Percentiles rank a stretch among this genome's conserved stretches.
Conservation (phyloP, 2,329 filamentous ascomycete genomes). For the Aspergillus versicolor region DNA sequence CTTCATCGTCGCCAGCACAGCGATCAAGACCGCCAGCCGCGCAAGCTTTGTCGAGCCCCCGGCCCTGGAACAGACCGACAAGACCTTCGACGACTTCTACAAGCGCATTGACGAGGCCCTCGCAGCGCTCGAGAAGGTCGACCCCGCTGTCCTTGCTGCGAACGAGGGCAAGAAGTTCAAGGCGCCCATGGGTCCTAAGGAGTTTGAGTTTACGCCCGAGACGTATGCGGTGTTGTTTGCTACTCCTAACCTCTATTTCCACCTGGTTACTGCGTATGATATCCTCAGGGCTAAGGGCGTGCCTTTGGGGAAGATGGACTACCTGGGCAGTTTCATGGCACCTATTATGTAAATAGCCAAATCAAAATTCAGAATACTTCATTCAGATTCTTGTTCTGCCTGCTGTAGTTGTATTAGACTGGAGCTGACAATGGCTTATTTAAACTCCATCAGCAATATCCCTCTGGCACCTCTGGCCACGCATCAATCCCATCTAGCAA, state of each 20-base stretch:
- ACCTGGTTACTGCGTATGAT: constrained; percentile 58
- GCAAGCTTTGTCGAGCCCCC: constrained; percentile 36
- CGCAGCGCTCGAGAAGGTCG: constrained; percentile 46
- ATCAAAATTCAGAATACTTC: too few relatives aligned
- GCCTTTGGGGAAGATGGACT: constrained; percentile 62
- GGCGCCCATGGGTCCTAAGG: constrained; percentile 31
- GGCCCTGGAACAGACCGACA: constrained; percentile 44
- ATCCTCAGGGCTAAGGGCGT: constrained; percentile 64
- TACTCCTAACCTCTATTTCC: constrained; percentile 65
- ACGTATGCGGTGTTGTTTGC: constrained; percentile 52
- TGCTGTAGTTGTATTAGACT: too few relatives aligned
- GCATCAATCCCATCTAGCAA: too few relatives aligned
- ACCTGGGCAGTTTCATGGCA: constrained; percentile 29
- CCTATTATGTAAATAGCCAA: background rate
- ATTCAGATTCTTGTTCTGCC: too few relatives aligned
- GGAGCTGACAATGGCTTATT: too few relatives aligned
- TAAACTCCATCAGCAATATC: too few relatives aligned
- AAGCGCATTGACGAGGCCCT: constrained; percentile 50
- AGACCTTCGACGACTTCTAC: constrained; percentile 51
- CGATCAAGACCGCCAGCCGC: constrained; percentile 42
- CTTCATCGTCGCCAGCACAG: constrained; percentile 43
- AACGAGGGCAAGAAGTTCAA: constrained; percentile 43
- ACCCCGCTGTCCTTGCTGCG: constrained; percentile 44
- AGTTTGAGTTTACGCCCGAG: constrained; percentile 43
- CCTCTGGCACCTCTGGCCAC: too few relatives aligned